These are phyloP conservation scores for Herpetomonas muscarum DNA, from an alignment of 208 protist genomes.

Conservation along the genomic window DNA sequence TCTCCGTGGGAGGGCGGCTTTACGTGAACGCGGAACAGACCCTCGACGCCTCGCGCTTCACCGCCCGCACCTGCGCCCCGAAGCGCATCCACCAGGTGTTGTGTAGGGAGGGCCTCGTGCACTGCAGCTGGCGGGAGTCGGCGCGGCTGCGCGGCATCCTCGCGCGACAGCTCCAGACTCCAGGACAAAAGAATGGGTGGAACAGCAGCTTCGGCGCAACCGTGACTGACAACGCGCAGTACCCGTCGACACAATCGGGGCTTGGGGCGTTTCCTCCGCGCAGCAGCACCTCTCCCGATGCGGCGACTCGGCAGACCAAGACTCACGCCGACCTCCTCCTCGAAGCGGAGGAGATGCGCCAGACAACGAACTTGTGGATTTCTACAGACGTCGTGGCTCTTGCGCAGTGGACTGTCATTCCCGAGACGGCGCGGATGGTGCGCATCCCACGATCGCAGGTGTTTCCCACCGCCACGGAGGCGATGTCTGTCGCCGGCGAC, in stretches of 20 bases:
- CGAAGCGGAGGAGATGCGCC: not conserved
- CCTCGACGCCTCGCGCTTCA: slow-evolving; percentile 31
- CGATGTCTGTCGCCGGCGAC: too few species aligned
- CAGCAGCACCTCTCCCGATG: not conserved
- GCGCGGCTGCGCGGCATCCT: slow-evolving; percentile 12
- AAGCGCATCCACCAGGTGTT: slow-evolving; percentile 22
- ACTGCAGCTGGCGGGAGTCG: slow-evolving; percentile 19
- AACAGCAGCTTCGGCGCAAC: not conserved
- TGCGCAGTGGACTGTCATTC: slow-evolving; percentile 5
- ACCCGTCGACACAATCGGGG: too few species aligned
- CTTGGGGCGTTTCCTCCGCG: too few species aligned
- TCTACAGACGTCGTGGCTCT: not conserved
- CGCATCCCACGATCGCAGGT: too few species aligned
- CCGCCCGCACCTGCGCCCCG: slow-evolving; percentile 23
- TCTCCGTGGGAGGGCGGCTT: slow-evolving; percentile 4
- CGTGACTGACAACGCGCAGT: not conserved
- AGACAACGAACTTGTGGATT: slow-evolving; percentile 1
- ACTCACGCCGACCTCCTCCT: not conserved
- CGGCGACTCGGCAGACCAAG: not conserved
- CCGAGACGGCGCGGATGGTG: too few species aligned
- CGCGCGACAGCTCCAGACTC: not conserved
- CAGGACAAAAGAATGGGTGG: not conserved
- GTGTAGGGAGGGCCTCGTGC: slow-evolving; percentile 6
- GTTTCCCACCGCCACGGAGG: too few species aligned
- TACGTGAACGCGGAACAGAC: slow-evolving; percentile 44